These are phyloP conservation scores for Forsythia suspensa DNA, from an alignment of 257 asterid genomes.

Conservation along the genomic window DNA sequence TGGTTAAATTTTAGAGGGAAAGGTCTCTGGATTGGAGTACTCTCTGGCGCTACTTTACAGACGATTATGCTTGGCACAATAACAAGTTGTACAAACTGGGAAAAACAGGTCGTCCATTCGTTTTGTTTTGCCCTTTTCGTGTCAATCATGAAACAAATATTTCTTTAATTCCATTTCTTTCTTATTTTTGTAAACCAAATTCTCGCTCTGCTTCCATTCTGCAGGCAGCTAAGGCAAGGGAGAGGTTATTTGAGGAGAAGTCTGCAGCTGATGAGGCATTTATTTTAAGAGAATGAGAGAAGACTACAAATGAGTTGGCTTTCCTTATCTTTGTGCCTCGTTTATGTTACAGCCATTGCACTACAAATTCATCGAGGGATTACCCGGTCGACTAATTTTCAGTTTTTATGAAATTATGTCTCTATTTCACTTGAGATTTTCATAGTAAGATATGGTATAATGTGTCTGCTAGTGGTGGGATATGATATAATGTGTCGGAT, in stretches of 20 bases:
- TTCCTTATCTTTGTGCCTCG: neutral
- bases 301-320: neutral
- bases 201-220: neutral
- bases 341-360: neutral
- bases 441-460: neutral
- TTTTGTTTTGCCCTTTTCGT: neutral
- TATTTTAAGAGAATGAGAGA: neutral
- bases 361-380: neutral
- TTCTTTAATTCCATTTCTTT: neutral
- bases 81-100: conserved; percentile 69
- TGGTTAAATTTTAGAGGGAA: conserved; percentile 55
- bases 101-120: conserved; percentile 45
- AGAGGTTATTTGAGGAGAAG: conserved; percentile 42
- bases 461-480: neutral
- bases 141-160: neutral
- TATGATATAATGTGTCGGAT: neutral
- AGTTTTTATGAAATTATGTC: too few relatives aligned
- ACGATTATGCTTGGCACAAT: conserved; percentile 43
- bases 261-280: conserved; percentile 16
- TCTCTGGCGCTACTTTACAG: conserved; percentile 60
- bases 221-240: conserved; percentile 57
- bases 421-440: neutral
- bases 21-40: conserved; percentile 80
- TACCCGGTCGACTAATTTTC: neutral
- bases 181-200: neutral